These are phyloP conservation scores for Dioscorea alata DNA, from an alignment of 106 monocot species.

Conservation along the genomic window DNA sequence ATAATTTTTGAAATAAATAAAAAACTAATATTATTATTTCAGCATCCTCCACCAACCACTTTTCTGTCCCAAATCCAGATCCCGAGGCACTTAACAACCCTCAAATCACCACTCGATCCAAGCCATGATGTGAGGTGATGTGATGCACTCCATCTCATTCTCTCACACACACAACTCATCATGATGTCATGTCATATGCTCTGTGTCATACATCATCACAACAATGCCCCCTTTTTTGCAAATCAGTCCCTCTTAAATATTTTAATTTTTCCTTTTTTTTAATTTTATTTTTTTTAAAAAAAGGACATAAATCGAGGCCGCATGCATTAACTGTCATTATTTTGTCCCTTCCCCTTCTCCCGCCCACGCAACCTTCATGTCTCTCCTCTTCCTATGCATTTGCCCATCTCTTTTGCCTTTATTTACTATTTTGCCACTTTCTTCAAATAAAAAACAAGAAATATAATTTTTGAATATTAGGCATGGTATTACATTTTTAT, in stretches of 20 bases:
- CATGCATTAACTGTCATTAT: constrained; percentile 13
- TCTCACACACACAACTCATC: background rate
- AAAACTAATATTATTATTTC: too few relatives aligned
- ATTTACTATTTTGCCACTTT: background rate
- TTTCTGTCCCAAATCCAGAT: too few relatives aligned
- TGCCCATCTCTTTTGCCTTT: background rate
- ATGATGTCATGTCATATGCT: background rate
- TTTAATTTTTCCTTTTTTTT: background rate
- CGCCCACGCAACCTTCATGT: constrained; percentile 4
- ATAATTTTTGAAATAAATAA: too few relatives aligned
- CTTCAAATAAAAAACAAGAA: too few relatives aligned
- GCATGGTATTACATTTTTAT: background rate
- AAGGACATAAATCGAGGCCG: background rate
- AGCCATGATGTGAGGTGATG: too few relatives aligned
- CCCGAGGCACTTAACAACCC: too few relatives aligned
- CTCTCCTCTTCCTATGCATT: background rate
- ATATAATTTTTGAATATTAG: too few relatives aligned
- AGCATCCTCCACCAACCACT: too few relatives aligned
- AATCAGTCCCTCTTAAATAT: background rate
- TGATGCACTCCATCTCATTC: background rate
- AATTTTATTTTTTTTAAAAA: background rate
- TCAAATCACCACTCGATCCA: too few relatives aligned
- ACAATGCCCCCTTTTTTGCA: background rate
- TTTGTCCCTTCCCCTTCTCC: constrained; percentile 1
- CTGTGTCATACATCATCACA: background rate